Evolutionary conservation across 1,284 basidiomycete species (phyloP).

Genomic region (Puccinia horiana): DNA sequence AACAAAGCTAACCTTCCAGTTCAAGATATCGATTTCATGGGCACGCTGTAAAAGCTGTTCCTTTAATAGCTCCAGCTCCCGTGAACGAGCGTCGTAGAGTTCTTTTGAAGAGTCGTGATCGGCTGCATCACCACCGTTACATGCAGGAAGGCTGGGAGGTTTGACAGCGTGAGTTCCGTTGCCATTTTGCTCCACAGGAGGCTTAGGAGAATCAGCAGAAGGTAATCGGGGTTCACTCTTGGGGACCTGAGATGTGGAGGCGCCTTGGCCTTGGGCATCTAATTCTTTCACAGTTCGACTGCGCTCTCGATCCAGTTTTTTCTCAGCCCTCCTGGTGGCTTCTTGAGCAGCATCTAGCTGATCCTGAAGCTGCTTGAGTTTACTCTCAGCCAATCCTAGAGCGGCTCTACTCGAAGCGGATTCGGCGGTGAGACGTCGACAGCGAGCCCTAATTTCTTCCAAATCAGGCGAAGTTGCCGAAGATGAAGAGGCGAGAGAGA

Average conservation of each 20-base stretch:
- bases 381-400: conserved; percentile 43
- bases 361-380: conserved; percentile 52
- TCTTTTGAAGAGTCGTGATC: conserved; percentile 49
- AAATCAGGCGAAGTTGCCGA: conserved; percentile 42
- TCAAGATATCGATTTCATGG: conserved; percentile 50
- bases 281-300: conserved; percentile 53
- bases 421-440: conserved; percentile 38
- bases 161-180: conserved; percentile 29
- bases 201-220: conserved; percentile 20
- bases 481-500: conserved; percentile 48
- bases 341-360: conserved; percentile 53
- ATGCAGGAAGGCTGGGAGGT: conserved; percentile 38
- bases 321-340: conserved; percentile 53
- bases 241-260: conserved; percentile 27
- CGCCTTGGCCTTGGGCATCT: conserved; percentile 51
- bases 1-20: conserved; percentile 45
- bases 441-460: conserved; percentile 40
- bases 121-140: conserved; percentile 30
- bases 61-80: conserved; percentile 50
- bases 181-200: conserved; percentile 13
- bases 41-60: conserved; percentile 50
- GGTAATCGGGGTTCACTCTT: conserved; percentile 23
- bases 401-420: conserved; percentile 44
- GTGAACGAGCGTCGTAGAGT: conserved; percentile 43
- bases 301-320: conserved; percentile 53